Base-by-base conservation (phyloP, 1,284 basidiomycete genomes). In the Ustilago lituana region DNA sequence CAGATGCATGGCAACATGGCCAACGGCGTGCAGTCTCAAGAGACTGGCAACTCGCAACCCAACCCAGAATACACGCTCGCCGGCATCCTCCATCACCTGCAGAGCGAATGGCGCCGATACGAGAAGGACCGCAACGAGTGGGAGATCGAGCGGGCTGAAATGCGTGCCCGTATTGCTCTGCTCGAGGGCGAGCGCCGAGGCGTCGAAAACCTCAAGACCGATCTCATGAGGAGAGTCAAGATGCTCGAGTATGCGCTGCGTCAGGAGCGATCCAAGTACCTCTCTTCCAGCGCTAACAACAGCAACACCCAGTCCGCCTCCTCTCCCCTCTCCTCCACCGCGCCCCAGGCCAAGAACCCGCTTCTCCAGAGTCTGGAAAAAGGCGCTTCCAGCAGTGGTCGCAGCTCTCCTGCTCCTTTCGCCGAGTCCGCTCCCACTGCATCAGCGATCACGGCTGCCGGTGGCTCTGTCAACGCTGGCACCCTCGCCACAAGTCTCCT, bases 81-180 rank as follows among this genome's bases (percentile, higher is more conserved):
- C 9, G 92, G 89, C 80, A 93, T 98, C 57, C 87, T 99, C 60
- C 95, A 98, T 85, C 98, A 94, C 83, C 87, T 98, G 44, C 96
- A 99, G 85, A 93, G 92, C 49, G 96, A 98, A 86, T 98, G 94
- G 93, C 87, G 96, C 65, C 87, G 93, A 17, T 84, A 84, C 69
- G 94, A 98, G 83, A 90, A 93, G 82, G 94, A 98, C 84, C 88
- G 95, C 77, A 98, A 99, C 83, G 94, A 98, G 84, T 98, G 94
- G 95, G 95, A 98, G 86, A 99, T 99, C 78, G 95, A 98, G 85
- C 87, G 95, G 74, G 95, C 96, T 31, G 95, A 98, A 84, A 96
- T 98, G 93, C 67, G 94, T 91, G 94, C 94, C 53, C 89, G 95
- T 48, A 97, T 98, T 74, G 95, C 95, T n/a, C 86, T 98, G 49